Percentiles rank a stretch among this genome's conserved stretches.
Evolutionary conservation across 176 grass and related monocot species (phyloP).

Genomic region (Rhynchospora tenuis): DNA sequence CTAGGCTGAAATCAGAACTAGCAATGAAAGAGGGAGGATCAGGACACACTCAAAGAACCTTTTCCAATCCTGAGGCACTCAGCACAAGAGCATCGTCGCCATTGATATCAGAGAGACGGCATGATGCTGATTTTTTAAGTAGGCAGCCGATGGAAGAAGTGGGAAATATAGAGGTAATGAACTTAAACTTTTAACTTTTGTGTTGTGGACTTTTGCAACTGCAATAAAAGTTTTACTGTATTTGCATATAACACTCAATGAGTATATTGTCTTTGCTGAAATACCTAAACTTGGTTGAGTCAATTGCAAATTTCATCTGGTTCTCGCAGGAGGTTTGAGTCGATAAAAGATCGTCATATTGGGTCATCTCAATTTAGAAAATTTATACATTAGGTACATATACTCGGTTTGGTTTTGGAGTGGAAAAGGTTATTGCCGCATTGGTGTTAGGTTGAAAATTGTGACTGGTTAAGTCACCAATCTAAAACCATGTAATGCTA

Average conservation of each 20-base stretch:
- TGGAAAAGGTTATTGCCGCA: neutral
- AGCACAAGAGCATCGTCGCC: conserved; percentile 51
- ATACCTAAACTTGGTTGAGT: neutral
- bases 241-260: neutral
- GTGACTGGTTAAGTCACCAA: neutral
- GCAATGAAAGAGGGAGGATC: conserved; percentile 63
- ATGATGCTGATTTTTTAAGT: conserved; percentile 55
- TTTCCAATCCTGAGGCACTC: conserved; percentile 39
- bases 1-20: conserved; percentile 73
- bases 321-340: neutral
- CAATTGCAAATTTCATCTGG: neutral
- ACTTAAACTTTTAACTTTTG: neutral
- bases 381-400: neutral
- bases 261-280: neutral
- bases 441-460: neutral
- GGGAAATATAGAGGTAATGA: conserved; percentile 91
- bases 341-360: neutral
- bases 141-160: conserved; percentile 92
- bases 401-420: neutral
- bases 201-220: no score
- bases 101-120: conserved; percentile 38
- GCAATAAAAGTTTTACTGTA: neutral
- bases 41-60: conserved; percentile 39
- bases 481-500: neutral
- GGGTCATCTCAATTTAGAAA: neutral